A percentile compares a stretch with the other conserved stretches of the same genome.
Conservation (phyloP, 139 green algal genomes). For the Chlamydomonas sp. region DNA sequence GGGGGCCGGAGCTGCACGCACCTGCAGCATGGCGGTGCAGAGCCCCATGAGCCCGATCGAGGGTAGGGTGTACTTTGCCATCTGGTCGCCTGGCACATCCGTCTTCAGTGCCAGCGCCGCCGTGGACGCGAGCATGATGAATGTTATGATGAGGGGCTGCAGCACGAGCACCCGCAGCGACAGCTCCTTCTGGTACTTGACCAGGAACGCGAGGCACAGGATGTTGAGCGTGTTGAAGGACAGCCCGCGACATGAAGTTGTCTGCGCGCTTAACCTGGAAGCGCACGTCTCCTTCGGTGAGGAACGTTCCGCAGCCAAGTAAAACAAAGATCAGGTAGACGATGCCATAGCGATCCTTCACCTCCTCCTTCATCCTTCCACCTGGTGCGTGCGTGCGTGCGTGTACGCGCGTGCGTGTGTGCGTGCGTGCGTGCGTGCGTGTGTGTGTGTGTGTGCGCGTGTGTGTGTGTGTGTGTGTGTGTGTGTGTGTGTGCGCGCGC, state of each 20-base stretch:
- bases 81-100: conserved; percentile 27
- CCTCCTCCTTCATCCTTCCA: conserved; percentile 19
- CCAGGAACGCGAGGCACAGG: conserved; percentile 28
- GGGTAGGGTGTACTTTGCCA: conserved; percentile 36
- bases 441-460: too few species aligned
- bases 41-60: conserved; percentile 41
- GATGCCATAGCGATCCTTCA: conserved; percentile 28
- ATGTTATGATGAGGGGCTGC: conserved; percentile 38
- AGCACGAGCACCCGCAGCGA: conserved; percentile 40
- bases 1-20: too few species aligned
- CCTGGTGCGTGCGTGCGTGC: too few species aligned
- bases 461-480: too few species aligned
- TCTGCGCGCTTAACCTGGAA: conserved; percentile 27
- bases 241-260: conserved; percentile 39
- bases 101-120: conserved; percentile 27
- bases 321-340: conserved; percentile 44
- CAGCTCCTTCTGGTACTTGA: conserved; percentile 37
- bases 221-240: conserved; percentile 37
- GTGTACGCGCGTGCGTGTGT: too few species aligned
- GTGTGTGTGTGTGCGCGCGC: too few species aligned
- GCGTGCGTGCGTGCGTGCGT: too few species aligned
- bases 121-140: conserved; percentile 38
- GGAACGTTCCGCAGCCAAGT: conserved; percentile 27
- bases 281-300: conserved; percentile 46
- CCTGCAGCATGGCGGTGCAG: too few species aligned